Conservation (phyloP, 2,329 filamentous ascomycete species). For the Hirsutella thompsonii region DNA sequence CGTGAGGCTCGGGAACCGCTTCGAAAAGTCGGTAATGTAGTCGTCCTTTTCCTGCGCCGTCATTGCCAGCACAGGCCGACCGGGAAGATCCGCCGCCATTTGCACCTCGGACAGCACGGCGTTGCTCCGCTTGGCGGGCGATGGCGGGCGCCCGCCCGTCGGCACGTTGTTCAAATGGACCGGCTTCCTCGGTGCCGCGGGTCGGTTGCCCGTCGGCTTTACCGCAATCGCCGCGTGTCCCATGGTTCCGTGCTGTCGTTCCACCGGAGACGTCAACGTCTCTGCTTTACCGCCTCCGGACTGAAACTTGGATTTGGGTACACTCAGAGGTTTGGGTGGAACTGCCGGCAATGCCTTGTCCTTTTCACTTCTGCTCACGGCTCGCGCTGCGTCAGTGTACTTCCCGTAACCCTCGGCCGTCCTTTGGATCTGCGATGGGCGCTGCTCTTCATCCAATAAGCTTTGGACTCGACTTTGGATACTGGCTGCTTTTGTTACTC, state of each 20-base stretch:
- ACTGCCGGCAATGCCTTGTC: constrained; percentile 29
- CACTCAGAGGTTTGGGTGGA: constrained; percentile 37
- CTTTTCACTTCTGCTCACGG: constrained; percentile 23
- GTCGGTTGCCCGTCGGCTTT: constrained; percentile 23
- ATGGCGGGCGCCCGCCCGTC: constrained; percentile 27
- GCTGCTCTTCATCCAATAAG: constrained; percentile 66
- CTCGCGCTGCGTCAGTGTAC: constrained; percentile 50
- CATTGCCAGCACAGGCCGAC: constrained; percentile 40
- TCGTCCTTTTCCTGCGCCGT: constrained; percentile 48
- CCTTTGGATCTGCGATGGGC: constrained; percentile 39
- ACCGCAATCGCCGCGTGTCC: constrained; percentile 12
- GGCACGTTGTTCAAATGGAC: constrained; percentile 44
- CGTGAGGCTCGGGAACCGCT: constrained; percentile 74
- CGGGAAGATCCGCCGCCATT: constrained; percentile 31
- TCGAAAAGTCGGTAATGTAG: constrained; percentile 59
- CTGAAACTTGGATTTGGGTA: constrained; percentile 15
- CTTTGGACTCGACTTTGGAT: constrained; percentile 89
- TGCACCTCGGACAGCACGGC: constrained; percentile 21
- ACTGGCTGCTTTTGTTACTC: constrained; percentile 55
- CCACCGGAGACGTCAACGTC: constrained; percentile 3
- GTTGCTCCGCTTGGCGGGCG: constrained; percentile 29
- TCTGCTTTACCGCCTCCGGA: constrained; percentile 10
- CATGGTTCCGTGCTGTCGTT: constrained; percentile 7
- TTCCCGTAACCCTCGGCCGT: constrained; percentile 86
- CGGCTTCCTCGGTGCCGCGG: constrained; percentile 48